Evolutionary conservation across 768 basidiomycete species (phyloP), one percentile per base, ranked within the genome.

Genomic region (Suillus subluteus): DNA sequence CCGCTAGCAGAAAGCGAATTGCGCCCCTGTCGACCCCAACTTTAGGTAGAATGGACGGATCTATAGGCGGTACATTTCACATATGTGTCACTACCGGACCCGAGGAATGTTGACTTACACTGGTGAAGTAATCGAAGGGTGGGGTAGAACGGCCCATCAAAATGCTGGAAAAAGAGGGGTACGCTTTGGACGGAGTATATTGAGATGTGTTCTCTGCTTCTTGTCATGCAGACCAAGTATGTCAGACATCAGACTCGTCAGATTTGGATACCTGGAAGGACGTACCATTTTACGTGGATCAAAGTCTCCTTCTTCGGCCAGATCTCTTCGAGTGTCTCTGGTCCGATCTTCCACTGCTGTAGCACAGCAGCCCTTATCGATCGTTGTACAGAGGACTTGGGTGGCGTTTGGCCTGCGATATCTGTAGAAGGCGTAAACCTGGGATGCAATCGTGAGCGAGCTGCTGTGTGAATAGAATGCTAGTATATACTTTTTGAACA

Each of bases 271-370:
- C 5, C 58, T 65, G 52, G 55, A 62, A 58, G 48, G 41, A 71
- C 71, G 63, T 32, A 75, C 97, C 98, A 99, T 83, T 99, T 99
- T 67, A 96, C 94, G 73, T 92, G 91, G 6, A 92, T 90, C 58
- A 98, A 82, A 3, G 90, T 85, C 82, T 98, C 97, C 84, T 99
- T 99, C 92, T 99, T 99, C 3, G 96, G 95, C 98, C 98, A 99
- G 62, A 99, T 86, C 72, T 86, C 86, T 75, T 99, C 98, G 38
- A 99, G 81, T 3, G 90, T 88, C 69, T 93, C 94, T 50, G 87
- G 84, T 68, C 89, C 87, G 62, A 94, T 86, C 72, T 88, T 92
- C 86, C 94, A 91, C 76, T 97, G 95, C 23, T 90, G 85, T 59
- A 98, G 83, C 40, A 98, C 81, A 55, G 83, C 84, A 30, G 89